These are phyloP conservation scores for Bacterosira constricta DNA, from an alignment of 108 stramenopile species.

Conservation along the genomic window DNA sequence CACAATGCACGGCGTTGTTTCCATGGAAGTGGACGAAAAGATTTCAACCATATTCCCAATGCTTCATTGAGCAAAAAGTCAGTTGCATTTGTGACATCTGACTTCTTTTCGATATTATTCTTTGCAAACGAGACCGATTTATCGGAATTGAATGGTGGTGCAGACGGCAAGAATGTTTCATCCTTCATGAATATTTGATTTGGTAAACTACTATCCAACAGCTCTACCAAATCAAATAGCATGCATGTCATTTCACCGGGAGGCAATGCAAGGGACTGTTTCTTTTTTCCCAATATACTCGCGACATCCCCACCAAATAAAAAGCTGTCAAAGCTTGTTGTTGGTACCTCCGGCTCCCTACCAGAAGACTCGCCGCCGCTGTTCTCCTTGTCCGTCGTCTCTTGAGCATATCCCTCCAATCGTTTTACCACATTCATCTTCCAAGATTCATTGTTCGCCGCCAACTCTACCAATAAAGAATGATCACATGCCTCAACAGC, in stretches of 20 bases:
- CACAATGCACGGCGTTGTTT: slow-evolving; percentile 76
- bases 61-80: slow-evolving; percentile 76
- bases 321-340: slow-evolving; percentile 59
- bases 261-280: slow-evolving; percentile 68
- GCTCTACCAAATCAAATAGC: slow-evolving; percentile 76
- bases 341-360: background rate
- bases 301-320: slow-evolving; percentile 76
- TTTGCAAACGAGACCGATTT: slow-evolving; percentile 23
- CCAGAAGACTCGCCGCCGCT: background rate
- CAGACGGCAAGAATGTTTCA: slow-evolving; percentile 15
- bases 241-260: slow-evolving; percentile 79
- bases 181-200: slow-evolving; percentile 59
- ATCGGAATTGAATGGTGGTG: slow-evolving; percentile 10
- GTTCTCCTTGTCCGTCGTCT: slow-evolving; percentile 32
- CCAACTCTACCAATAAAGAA: slow-evolving; percentile 63
- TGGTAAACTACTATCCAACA: slow-evolving; percentile 54
- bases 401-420: slow-evolving; percentile 36
- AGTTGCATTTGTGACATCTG: slow-evolving; percentile 57
- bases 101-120: slow-evolving; percentile 11
- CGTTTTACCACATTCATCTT: slow-evolving; percentile 66
- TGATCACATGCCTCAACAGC: slow-evolving; percentile 41
- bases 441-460: slow-evolving; percentile 82
- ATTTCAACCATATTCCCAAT: slow-evolving; percentile 72
- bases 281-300: slow-evolving; percentile 64
- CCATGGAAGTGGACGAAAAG: slow-evolving; percentile 78